Conservation (phyloP, 2,329 filamentous ascomycete species). For the Aspergillus sp. region DNA sequence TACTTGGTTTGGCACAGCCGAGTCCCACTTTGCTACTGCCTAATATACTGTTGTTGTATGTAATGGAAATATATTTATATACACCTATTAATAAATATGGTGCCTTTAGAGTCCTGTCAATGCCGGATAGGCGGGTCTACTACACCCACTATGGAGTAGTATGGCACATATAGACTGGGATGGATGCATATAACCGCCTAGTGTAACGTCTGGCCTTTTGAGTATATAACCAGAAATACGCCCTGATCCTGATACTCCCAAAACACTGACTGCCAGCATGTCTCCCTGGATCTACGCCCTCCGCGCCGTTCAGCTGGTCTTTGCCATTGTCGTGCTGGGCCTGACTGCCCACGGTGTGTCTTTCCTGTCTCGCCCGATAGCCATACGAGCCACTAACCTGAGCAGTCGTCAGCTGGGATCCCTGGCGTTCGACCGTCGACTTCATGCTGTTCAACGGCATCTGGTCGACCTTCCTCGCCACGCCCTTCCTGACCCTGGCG, state of each 20-base stretch:
- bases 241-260: background rate
- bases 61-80: too few relatives aligned
- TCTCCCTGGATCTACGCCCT: slow-evolving; percentile 39
- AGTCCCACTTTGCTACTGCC: too few relatives aligned
- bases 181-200: too few relatives aligned
- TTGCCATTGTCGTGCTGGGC: slow-evolving; percentile 66
- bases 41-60: too few relatives aligned
- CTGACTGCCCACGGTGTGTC: slow-evolving; percentile 61
- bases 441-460: slow-evolving; percentile 73
- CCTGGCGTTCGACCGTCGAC: slow-evolving; percentile 51
- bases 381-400: slow-evolving; percentile 2
- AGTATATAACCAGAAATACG: background rate
- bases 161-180: too few relatives aligned
- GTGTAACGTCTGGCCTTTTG: background rate
- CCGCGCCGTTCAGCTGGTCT: slow-evolving; percentile 57
- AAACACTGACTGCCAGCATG: slow-evolving; percentile 7
- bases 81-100: too few relatives aligned
- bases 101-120: too few relatives aligned
- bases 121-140: too few relatives aligned
- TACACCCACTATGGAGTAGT: too few relatives aligned
- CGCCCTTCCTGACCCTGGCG: slow-evolving; percentile 60
- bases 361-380: background rate
- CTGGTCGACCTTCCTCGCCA: slow-evolving; percentile 61
- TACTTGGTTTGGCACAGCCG: too few relatives aligned
- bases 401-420: slow-evolving; percentile 48